phyloP scores from a whole-genome alignment of 2,329 filamentous ascomycete genomes.

The Penicillium sp. region DNA sequence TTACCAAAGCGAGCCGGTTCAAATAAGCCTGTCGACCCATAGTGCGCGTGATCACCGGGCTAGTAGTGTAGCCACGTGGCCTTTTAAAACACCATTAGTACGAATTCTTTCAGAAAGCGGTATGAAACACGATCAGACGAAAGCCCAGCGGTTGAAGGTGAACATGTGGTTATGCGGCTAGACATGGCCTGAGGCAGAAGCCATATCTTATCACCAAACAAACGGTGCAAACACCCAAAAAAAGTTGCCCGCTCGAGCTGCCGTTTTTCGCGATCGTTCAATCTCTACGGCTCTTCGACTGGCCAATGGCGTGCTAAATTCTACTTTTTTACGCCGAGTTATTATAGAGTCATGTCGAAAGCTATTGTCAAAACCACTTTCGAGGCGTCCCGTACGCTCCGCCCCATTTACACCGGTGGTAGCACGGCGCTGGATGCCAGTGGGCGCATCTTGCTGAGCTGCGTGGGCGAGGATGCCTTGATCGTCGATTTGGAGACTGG shows the following conservation, averaged over 20 bases:
- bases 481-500: constrained; percentile 78
- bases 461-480: constrained; percentile 82
- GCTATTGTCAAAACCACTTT: constrained; percentile 72
- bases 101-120: background rate
- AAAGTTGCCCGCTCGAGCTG: constrained; percentile 26
- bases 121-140: background rate
- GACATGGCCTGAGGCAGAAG: constrained; percentile 19
- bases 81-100: background rate
- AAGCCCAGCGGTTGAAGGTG: background rate
- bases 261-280: constrained; percentile 16
- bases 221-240: constrained; percentile 33
- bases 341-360: constrained; percentile 39
- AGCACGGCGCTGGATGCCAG: constrained; percentile 72
- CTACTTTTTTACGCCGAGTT: constrained; percentile 8
- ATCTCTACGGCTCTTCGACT: constrained; percentile 12
- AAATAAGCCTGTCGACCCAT: constrained; percentile 42
- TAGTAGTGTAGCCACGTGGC: constrained; percentile 7
- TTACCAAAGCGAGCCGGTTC: constrained; percentile 41
- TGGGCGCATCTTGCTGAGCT: constrained; percentile 75
- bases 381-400: constrained; percentile 69
- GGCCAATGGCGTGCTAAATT: constrained; percentile 14
- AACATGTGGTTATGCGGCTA: constrained; percentile 8
- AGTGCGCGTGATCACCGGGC: constrained; percentile 2
- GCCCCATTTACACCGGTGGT: constrained; percentile 89
- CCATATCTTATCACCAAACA: constrained; percentile 28